Evolutionary conservation across 2,329 filamentous ascomycete genomes (phyloP), one percentile per base, ranked within the genome.

Genomic region (Penicillium vulpinum): DNA sequence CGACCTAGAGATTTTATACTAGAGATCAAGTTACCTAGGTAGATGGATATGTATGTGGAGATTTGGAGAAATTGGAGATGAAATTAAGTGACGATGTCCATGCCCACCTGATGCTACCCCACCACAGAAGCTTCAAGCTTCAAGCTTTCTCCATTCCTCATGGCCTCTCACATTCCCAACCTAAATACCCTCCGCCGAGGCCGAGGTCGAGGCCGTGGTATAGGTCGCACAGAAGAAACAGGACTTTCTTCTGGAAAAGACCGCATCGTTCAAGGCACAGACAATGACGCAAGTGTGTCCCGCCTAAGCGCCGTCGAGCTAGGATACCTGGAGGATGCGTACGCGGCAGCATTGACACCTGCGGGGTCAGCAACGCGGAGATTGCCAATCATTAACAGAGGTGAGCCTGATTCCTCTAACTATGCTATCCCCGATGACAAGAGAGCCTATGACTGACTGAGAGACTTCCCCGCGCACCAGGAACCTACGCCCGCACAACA

Each of bases 351-450:
- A 53, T 91, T 97, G 71, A 86, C 89, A 2, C 78, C 83, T 54
- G 70, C 65, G 8, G 69, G 64, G 3, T 60, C 67, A 28, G 70
- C 81, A 79, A 58, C 85, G 13, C 83, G 89, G 62, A 83, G 93
- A 56, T 82, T 95, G 61, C 94, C 94, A 50, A 90, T 99, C 60
- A 96, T 99, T 69, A 97, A 99, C 71, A 82, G 93, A 85, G 93
- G 93, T 91, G 57, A 48, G 28, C 15, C 8, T 4, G 1, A 16
- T 36, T 22, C 9, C 21, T 18, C 22, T 24, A 69, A 61, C 67
- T 56, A 55, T 53, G 16, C 47, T 41, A 62, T 44, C 56, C 51
- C 38, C 18, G 36, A 24, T 26, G n/a, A n/a, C 1, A 29, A 57
- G 15, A 53, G 21, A 24, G 18, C 36, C 16, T 22, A 13, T 29